Evolutionary conservation across 2,329 filamentous ascomycete species (phyloP), one percentile per base, ranked within the genome.

Genomic region (Cryoendolithus antarcticus): DNA sequence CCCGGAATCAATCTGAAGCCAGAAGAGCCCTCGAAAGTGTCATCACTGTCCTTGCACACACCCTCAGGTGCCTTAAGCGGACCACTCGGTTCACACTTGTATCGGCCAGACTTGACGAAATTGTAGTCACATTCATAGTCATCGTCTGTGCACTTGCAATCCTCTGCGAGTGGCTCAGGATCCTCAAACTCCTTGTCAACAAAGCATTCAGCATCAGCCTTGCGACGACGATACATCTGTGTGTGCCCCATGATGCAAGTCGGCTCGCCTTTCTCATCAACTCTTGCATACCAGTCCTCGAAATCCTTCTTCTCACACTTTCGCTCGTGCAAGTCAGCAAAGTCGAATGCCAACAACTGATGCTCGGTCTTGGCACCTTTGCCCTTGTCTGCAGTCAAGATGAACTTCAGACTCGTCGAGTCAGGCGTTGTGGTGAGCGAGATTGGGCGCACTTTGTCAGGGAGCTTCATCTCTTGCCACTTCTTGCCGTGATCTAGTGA

Each of bases 201-300:
- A 58, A 95, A 93, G 62, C 93, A 98, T 44, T 93, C 77, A 11
- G 83, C 81, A 50, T 84, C 74, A 57, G 86, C 82, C 67, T 93
- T 96, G 51, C 91, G 79, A 47, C 91, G 77, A 39, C 69, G 73
- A 62, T 82, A 98, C 45, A 75, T 85, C 57, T 96, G 89, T 53
- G 80, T 93, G 58, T 94, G 88, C 12, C 91, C 91, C 89, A 98
- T 96, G 48, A 98, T 69, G 59, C 91, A 98, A 37, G 79, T 84
- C 2, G 88, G 74, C 37, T 93, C 74, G 27, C 82, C 82, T 13
- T 94, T 74, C 24, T 82, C 74, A 55, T 93, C 81, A 30, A 83
- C 71, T 10, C 88, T 78, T 15, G 91, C 91, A 48, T 77, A 76
- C 91, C 91, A 98, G 38, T 80, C 73, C 55, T 95, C 86, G 62